Evolutionary conservation across 2,329 filamentous ascomycete species (phyloP).

Genomic region (Elsinoe perseae): DNA sequence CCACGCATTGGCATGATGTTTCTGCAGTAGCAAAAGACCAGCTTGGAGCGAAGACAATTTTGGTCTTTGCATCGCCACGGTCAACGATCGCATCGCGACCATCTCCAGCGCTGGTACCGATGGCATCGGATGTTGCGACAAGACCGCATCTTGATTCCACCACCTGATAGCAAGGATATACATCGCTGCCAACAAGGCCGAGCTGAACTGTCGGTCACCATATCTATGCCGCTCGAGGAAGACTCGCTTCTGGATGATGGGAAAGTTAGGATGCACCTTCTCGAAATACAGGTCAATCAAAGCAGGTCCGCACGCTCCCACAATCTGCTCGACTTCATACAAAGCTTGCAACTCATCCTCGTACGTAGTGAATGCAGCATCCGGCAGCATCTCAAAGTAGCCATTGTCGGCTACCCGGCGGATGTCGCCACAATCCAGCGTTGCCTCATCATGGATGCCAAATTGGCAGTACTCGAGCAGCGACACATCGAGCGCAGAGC

Average conservation of each 20-base stretch:
- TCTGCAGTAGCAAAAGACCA: constrained; percentile 64
- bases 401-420: constrained; percentile 69
- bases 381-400: constrained; percentile 73
- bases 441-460: constrained; percentile 72
- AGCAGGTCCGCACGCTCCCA: constrained; percentile 67
- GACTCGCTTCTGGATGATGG: constrained; percentile 72
- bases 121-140: constrained; percentile 58
- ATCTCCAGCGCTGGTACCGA: constrained; percentile 67
- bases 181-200: constrained; percentile 68
- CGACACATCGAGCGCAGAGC: constrained; percentile 76
- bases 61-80: constrained; percentile 69
- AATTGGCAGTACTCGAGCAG: constrained; percentile 73
- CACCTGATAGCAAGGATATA: constrained; percentile 83
- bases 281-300: constrained; percentile 76
- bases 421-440: constrained; percentile 55
- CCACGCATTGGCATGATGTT: constrained; percentile 72
- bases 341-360: constrained; percentile 62
- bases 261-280: constrained; percentile 71
- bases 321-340: constrained; percentile 65
- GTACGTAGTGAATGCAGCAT: constrained; percentile 62
- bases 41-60: constrained; percentile 77
- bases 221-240: constrained; percentile 72
- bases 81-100: constrained; percentile 63
- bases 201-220: constrained; percentile 65
- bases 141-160: constrained; percentile 67